Base-by-base conservation (phyloP, 2,329 filamentous ascomycete genomes). In the Penicillium sp. region DNA sequence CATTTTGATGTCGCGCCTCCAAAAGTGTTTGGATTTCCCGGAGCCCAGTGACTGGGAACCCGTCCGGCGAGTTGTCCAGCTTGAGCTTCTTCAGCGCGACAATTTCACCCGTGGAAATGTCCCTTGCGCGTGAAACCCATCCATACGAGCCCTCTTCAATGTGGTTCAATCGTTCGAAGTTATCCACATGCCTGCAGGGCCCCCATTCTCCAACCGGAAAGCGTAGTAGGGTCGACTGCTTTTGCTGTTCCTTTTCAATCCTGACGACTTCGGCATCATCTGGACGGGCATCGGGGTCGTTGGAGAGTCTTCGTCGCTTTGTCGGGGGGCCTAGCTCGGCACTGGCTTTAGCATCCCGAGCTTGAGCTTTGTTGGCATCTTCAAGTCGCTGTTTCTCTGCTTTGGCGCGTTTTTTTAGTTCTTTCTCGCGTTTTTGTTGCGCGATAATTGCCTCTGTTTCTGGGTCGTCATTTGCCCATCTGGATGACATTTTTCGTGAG, bases 81-180 rank as follows among this genome's bases (percentile, higher is more conserved):
- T 99, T 99, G 55, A 97, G 81, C 70, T 92, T 88, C 80, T 99
- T 99, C 62, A 99, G 79, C 14, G 94, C 94, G 20, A 97, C 92
- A 7, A 99, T 82, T 55, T 88, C 84, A 34, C 89, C 89, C 0
- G 89, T 93, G 4, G 80, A 77, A 32, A 82, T 79, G 66, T 95
- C 88, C 59, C 82, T 87, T 13, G 92, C 94, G 56, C 94, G 83
- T 53, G 92, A 92, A 5, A 99, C 94, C 84, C 88, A 93, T 44
- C 94, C 94, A 74, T 99, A 99, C 9, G 92, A 92, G 35, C 94
- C 94, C 78, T 99, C 94, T 74, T 97, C 94, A 67, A 99, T 99
- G 71, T 94, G 89, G 74, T 99, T 99, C 55, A 99, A 81, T 64
- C 90, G 89, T 68, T 97, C 90, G 76, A 92, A 99, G 69, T 90